Percentiles rank a stretch among this genome's conserved stretches.
Conservation (phyloP, 2,329 filamentous ascomycete species). For the Scortechinia acanthostroma region DNA sequence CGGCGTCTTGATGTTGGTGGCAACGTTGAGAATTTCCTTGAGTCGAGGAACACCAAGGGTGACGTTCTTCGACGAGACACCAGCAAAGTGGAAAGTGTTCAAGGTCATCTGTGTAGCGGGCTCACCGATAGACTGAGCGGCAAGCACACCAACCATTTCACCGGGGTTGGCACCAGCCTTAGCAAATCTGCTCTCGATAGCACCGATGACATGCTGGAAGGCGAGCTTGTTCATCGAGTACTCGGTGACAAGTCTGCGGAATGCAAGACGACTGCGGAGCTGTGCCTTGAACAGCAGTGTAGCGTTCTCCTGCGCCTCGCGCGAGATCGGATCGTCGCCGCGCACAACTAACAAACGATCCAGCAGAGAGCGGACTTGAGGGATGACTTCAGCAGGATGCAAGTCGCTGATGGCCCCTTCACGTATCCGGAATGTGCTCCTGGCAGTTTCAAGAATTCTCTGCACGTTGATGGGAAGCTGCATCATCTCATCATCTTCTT, state of each 20-base stretch:
- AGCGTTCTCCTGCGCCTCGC: slow-evolving; percentile 80
- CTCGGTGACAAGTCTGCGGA: slow-evolving; percentile 82
- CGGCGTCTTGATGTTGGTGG: slow-evolving; percentile 96
- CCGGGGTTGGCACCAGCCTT: slow-evolving; percentile 81
- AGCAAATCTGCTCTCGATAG: slow-evolving; percentile 81
- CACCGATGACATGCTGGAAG: slow-evolving; percentile 85
- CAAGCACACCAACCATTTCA: slow-evolving; percentile 97
- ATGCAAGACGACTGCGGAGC: slow-evolving; percentile 80
- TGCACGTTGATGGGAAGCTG: slow-evolving; percentile 87
- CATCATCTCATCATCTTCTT: slow-evolving; percentile 65
- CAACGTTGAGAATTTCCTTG: slow-evolving; percentile 98
- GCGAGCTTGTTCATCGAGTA: slow-evolving; percentile 84
- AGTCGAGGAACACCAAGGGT: slow-evolving; percentile 97
- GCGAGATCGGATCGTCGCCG: slow-evolving; percentile 73
- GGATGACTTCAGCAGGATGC: slow-evolving; percentile 79
- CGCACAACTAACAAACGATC: slow-evolving; percentile 78
- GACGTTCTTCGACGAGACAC: slow-evolving; percentile 99
- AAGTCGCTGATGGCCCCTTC: slow-evolving; percentile 81
- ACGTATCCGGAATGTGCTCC: slow-evolving; percentile 84
- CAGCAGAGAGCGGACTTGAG: slow-evolving; percentile 68
- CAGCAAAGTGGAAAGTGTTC: slow-evolving; percentile 99
- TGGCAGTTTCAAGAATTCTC: slow-evolving; percentile 84
- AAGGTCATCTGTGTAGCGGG: slow-evolving; percentile 98
- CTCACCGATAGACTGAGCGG: slow-evolving; percentile 96
- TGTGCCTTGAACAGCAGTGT: slow-evolving; percentile 89